phyloP scores from a whole-genome alignment of 768 basidiomycete genomes.

The Rhodotorula babjevae region DNA sequence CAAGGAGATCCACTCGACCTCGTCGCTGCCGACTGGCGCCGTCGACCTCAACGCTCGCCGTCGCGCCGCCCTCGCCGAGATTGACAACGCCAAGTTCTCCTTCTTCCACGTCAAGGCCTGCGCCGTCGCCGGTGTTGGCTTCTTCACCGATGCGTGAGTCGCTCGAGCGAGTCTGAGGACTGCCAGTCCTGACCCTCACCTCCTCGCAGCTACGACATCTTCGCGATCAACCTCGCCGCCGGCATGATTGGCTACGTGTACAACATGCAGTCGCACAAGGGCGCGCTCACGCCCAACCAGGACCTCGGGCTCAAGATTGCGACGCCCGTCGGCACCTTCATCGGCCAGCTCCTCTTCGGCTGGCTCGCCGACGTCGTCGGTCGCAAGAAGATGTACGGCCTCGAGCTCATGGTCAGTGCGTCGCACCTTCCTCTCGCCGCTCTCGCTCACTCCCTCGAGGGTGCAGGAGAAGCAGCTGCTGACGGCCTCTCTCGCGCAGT shows the following conservation, averaged over 20 bases:
- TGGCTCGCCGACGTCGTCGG: slow-evolving; percentile 39
- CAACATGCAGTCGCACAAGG: slow-evolving; percentile 47
- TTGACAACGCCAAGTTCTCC: slow-evolving; percentile 80
- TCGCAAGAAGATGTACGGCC: slow-evolving; percentile 53
- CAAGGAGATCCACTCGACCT: slow-evolving; percentile 1
- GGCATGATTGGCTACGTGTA: slow-evolving; percentile 82
- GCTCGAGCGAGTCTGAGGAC: slow-evolving; percentile 33
- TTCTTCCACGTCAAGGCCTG: slow-evolving; percentile 77
- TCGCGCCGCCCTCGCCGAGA: slow-evolving; percentile 72
- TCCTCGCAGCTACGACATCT: slow-evolving; percentile 62
- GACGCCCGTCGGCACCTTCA: slow-evolving; percentile 38
- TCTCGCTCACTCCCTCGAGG: neutral
- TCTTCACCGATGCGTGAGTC: slow-evolving; percentile 70
- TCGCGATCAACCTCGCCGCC: slow-evolving; percentile 80
- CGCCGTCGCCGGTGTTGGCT: slow-evolving; percentile 69
- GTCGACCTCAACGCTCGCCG: slow-evolving; percentile 55
- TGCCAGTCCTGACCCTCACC: slow-evolving; percentile 18
- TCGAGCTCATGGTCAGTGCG: slow-evolving; percentile 66
- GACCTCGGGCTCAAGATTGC: slow-evolving; percentile 54
- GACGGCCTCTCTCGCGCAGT: slow-evolving; percentile 50
- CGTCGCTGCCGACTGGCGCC: neutral
- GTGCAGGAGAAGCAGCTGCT: no score
- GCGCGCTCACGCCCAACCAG: slow-evolving; percentile 58
- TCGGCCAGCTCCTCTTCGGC: slow-evolving; percentile 40
- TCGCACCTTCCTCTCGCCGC: neutral